Evolutionary conservation across 768 basidiomycete genomes (phyloP).

Genomic region (Imleria badia): DNA sequence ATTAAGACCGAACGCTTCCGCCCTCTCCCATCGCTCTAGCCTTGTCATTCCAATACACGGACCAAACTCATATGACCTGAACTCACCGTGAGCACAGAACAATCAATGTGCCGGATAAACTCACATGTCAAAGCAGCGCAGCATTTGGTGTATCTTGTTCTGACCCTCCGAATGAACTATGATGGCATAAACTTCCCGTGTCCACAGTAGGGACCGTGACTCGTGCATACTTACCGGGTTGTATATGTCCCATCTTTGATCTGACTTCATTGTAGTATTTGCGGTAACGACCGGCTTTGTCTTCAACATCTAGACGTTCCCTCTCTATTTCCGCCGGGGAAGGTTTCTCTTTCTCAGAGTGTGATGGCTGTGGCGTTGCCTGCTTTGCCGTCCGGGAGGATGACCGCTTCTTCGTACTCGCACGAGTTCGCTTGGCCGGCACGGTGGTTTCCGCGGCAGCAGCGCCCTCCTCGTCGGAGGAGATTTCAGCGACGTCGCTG

Average conservation of each 20-base stretch:
- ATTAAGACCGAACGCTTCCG: slow-evolving; percentile 69
- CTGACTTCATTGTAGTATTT: slow-evolving; percentile 47
- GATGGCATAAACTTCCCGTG: neutral
- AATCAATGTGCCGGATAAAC: slow-evolving; percentile 15
- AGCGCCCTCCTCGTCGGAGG: slow-evolving; percentile 21
- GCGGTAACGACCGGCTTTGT: slow-evolving; percentile 53
- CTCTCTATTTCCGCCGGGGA: slow-evolving; percentile 14
- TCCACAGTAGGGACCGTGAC: neutral
- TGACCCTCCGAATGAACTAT: slow-evolving; percentile 67
- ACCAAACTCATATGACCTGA: slow-evolving; percentile 75
- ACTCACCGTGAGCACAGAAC: slow-evolving; percentile 2
- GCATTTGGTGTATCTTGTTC: slow-evolving; percentile 65
- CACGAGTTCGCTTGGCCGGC: slow-evolving; percentile 26
- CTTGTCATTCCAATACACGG: slow-evolving; percentile 80
- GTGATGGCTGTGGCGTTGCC: neutral
- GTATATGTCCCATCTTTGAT: slow-evolving; percentile 52
- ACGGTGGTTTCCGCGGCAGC: slow-evolving; percentile 6
- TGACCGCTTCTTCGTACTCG: slow-evolving; percentile 19
- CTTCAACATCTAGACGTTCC: slow-evolving; percentile 40
- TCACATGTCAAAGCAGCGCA: slow-evolving; percentile 78
- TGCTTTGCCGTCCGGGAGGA: slow-evolving; percentile 5
- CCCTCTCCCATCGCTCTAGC: slow-evolving; percentile 86
- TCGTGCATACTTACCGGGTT: slow-evolving; percentile 53
- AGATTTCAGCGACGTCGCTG: slow-evolving; percentile 11
- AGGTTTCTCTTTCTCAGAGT: slow-evolving; percentile 4